Evolutionary conservation across 495 filamentous ascomycete genomes (phyloP).

Genomic region (Annulohypoxylon moriforme): DNA sequence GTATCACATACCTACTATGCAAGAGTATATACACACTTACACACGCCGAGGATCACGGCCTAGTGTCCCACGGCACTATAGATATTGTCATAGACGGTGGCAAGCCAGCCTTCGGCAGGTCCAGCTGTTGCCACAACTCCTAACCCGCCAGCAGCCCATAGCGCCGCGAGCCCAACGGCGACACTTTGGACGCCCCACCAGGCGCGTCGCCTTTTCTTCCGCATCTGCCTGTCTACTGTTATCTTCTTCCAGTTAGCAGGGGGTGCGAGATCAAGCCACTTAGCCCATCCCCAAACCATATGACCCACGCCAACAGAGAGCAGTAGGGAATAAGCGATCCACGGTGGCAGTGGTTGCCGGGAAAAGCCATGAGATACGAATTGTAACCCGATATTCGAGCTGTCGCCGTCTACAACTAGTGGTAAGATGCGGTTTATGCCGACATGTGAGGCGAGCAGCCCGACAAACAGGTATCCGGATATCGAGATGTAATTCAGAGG

Average conservation of each 20-base stretch:
- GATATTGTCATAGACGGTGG: slow-evolving; percentile 75
- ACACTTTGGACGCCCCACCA: slow-evolving; percentile 77
- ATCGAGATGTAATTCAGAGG: slow-evolving; percentile 70
- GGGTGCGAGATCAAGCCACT: slow-evolving; percentile 72
- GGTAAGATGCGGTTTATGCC: slow-evolving; percentile 79
- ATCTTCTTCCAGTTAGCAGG: slow-evolving; percentile 55
- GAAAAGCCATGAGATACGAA: slow-evolving; percentile 90
- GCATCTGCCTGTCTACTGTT: slow-evolving; percentile 57
- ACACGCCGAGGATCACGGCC: background rate
- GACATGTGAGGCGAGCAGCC: slow-evolving; percentile 73
- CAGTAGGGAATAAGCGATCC: slow-evolving; percentile 73
- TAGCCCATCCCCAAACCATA: slow-evolving; percentile 83
- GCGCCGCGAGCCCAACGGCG: slow-evolving; percentile 63
- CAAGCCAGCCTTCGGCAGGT: slow-evolving; percentile 77
- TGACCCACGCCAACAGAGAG: slow-evolving; percentile 78
- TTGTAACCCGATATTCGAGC: slow-evolving; percentile 79
- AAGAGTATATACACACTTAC: slow-evolving; percentile 30
- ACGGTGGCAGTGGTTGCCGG: slow-evolving; percentile 70
- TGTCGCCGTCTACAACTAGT: slow-evolving; percentile 80
- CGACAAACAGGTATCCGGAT: slow-evolving; percentile 74
- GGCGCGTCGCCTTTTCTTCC: slow-evolving; percentile 65
- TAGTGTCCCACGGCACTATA: slow-evolving; percentile 45
- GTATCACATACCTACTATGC: slow-evolving; percentile 22
- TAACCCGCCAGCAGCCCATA: slow-evolving; percentile 86
- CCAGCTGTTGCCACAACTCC: slow-evolving; percentile 82